phyloP scores from a whole-genome alignment of 1,284 basidiomycete species.

The Salmacisia buchloeana region DNA sequence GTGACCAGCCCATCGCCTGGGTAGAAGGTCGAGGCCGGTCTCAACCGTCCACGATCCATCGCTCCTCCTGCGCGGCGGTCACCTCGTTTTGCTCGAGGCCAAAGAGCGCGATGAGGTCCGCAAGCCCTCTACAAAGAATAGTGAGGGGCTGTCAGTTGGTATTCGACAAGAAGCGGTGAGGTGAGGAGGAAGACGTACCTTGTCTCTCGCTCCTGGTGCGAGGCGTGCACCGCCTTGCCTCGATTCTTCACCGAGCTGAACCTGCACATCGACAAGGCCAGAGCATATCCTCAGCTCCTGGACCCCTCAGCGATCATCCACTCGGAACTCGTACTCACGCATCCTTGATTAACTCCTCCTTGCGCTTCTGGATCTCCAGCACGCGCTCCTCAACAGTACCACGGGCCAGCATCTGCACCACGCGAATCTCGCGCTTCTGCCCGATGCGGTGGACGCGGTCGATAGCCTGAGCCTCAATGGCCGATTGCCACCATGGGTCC shows the following conservation, averaged over 20 bases:
- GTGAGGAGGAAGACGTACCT: background rate
- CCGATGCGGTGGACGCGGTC: slow-evolving; percentile 74
- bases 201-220: slow-evolving; percentile 5
- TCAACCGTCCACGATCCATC: too few relatives aligned
- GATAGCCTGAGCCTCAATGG: slow-evolving; percentile 71
- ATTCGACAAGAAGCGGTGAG: background rate
- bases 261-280: background rate
- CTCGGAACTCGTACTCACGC: too few relatives aligned
- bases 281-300: background rate
- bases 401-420: slow-evolving; percentile 69
- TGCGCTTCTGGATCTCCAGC: slow-evolving; percentile 74
- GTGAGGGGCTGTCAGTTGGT: background rate
- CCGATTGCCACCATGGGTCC: slow-evolving; percentile 71
- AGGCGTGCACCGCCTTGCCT: background rate
- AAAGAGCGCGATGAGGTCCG: background rate
- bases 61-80: too few relatives aligned
- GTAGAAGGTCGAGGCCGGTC: too few relatives aligned
- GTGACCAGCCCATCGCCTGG: too few relatives aligned
- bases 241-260: slow-evolving; percentile 7
- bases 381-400: slow-evolving; percentile 72
- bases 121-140: background rate
- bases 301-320: background rate
- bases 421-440: slow-evolving; percentile 19
- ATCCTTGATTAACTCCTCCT: slow-evolving; percentile 58
- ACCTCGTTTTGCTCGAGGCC: background rate